Conservation (phyloP, 805 yeast genomes). For the Pichia rugopelliculosa region DNA sequence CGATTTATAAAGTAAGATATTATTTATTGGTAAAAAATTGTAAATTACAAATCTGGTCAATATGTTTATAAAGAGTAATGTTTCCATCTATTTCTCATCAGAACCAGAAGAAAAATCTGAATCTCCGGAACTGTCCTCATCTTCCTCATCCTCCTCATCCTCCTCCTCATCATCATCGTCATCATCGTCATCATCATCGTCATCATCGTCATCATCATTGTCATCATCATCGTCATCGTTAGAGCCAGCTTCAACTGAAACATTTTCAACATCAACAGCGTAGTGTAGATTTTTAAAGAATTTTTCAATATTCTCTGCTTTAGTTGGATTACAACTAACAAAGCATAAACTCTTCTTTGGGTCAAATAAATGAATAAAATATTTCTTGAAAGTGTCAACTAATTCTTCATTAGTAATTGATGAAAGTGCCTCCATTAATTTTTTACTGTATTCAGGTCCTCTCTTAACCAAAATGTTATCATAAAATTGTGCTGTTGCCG, state of each 20-base stretch:
- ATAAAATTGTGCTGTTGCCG: slow-evolving; percentile 59
- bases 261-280: slow-evolving; percentile 48
- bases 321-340: slow-evolving; percentile 66
- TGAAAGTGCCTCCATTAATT: slow-evolving; percentile 46
- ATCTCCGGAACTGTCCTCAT: slow-evolving; percentile 2
- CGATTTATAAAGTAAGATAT: not conserved
- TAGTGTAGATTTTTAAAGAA: slow-evolving; percentile 51
- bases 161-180: slow-evolving; percentile 9
- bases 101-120: no score
- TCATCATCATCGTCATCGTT: slow-evolving; percentile 24
- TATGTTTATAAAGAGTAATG: no score
- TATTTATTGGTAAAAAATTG: not conserved
- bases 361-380: slow-evolving; percentile 60
- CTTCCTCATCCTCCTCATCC: slow-evolving; percentile 3
- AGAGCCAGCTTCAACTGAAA: slow-evolving; percentile 27
- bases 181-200: slow-evolving; percentile 19
- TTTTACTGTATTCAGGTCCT: slow-evolving; percentile 56
- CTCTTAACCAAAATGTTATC: slow-evolving; percentile 62
- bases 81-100: no score
- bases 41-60: not conserved
- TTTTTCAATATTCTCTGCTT: slow-evolving; percentile 37
- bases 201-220: slow-evolving; percentile 23
- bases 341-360: slow-evolving; percentile 51
- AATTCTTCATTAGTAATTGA: slow-evolving; percentile 48
- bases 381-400: slow-evolving; percentile 42